Percentiles rank a stretch among this genome's conserved stretches.
These are phyloP conservation scores for Penicillium pulvis DNA, from an alignment of 495 filamentous ascomycete species.

Conservation along the genomic window DNA sequence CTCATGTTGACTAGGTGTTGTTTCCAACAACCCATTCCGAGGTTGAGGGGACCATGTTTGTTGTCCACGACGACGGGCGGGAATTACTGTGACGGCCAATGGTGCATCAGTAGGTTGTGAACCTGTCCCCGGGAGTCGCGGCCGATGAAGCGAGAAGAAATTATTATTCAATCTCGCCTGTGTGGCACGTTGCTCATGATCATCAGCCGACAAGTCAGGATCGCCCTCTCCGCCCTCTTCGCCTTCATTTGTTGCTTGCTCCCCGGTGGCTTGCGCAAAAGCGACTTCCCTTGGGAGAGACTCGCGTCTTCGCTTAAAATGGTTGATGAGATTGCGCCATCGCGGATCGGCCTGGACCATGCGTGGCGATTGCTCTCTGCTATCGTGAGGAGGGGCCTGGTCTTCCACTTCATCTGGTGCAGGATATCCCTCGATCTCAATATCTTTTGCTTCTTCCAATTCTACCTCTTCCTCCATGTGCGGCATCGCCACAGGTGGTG, in stretches of 20 bases:
- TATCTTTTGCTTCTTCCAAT: constrained; percentile 35
- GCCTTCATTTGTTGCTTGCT: constrained; percentile 13
- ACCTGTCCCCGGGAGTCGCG: constrained; percentile 24
- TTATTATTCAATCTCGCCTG: constrained; percentile 28
- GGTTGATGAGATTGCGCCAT: constrained; percentile 55
- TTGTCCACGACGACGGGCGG: constrained; percentile 59
- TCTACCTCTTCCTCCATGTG: constrained; percentile 43
- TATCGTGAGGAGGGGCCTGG: constrained; percentile 15
- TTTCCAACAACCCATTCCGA: constrained; percentile 21
- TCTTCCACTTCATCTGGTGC: constrained; percentile 14
- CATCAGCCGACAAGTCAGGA: constrained; percentile 26
- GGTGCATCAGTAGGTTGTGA: constrained; percentile 32
- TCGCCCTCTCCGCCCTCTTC: constrained; percentile 15
- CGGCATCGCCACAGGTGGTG: constrained; percentile 50
- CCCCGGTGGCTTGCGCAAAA: constrained; percentile 48
- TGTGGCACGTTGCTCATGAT: constrained; percentile 20
- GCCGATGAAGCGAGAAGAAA: constrained; percentile 38
- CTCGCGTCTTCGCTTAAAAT: constrained; percentile 54
- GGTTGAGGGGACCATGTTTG: constrained; percentile 46
- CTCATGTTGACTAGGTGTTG: constrained; percentile 5
- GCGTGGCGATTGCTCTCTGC: constrained; percentile 36
- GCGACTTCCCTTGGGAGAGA: constrained; percentile 59
- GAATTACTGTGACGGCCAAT: constrained; percentile 68
- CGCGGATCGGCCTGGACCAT: constrained; percentile 38
- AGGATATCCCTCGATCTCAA: constrained; percentile 21